A percentile compares a stretch with the other conserved stretches of the same genome.
Conservation (phyloP, 495 filamentous ascomycete species). For the Xylaria palmicola region DNA sequence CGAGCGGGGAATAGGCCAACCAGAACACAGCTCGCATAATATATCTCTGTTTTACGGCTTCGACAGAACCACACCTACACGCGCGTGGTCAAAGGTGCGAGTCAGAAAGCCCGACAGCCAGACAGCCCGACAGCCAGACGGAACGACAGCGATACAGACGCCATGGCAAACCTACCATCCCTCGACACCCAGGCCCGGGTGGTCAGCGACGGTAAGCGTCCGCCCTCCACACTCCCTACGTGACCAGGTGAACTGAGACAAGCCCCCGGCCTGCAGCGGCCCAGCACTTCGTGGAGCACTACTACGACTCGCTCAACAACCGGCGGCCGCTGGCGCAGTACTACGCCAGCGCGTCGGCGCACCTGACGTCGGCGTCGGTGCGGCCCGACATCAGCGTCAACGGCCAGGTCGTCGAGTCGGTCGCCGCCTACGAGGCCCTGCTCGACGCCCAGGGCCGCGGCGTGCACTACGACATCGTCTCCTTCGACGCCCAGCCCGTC, state of each 20-base stretch:
- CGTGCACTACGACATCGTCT: slow-evolving; percentile 58
- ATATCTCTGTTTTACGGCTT: too few relatives aligned
- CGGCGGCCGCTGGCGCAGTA: slow-evolving; percentile 29
- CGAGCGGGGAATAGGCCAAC: too few relatives aligned
- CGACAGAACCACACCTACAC: too few relatives aligned
- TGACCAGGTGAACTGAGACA: background rate
- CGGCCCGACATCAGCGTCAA: slow-evolving; percentile 48
- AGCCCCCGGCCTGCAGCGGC: slow-evolving; percentile 30
- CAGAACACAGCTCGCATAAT: too few relatives aligned
- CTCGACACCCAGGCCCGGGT: slow-evolving; percentile 25
- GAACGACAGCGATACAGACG: too few relatives aligned
- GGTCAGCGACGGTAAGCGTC: slow-evolving; percentile 26
- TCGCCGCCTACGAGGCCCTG: slow-evolving; percentile 37
- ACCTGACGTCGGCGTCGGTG: slow-evolving; percentile 31
- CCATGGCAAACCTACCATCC: slow-evolving; percentile 22
- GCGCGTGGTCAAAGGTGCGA: too few relatives aligned
- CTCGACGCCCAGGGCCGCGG: slow-evolving; percentile 35
- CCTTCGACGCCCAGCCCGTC: slow-evolving; percentile 70
- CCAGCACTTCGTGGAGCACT: slow-evolving; percentile 40
- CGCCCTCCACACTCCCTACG: background rate
- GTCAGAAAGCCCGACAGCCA: too few relatives aligned
- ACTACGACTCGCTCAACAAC: slow-evolving; percentile 40
- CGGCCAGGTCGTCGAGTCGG: slow-evolving; percentile 33
- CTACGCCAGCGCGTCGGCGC: slow-evolving; percentile 39
- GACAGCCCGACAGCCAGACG: too few relatives aligned